phyloP scores from a whole-genome alignment of 83 land plant genomes.

The Thuja plicata region DNA sequence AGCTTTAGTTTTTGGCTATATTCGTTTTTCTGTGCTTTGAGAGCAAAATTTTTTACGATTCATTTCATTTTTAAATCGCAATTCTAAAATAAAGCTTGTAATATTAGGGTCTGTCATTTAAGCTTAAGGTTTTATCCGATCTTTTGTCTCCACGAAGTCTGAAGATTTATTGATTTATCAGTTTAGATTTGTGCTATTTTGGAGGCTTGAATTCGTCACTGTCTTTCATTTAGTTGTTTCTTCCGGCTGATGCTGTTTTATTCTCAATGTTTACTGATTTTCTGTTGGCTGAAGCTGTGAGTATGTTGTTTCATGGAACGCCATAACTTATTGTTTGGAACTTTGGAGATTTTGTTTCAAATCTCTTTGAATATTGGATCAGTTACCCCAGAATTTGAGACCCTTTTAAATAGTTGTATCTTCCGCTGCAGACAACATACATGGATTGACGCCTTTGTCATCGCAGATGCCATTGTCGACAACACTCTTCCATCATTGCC shows the following conservation, averaged over 20 bases:
- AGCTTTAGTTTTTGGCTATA: not conserved
- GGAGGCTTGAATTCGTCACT: not conserved
- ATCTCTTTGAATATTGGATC: not conserved
- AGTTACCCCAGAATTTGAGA: not conserved
- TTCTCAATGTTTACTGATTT: not conserved
- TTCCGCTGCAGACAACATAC: too few species aligned
- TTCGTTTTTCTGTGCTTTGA: not conserved
- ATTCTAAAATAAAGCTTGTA: not conserved
- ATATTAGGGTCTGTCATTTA: too few species aligned
- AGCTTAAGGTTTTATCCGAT: constrained; percentile 8
- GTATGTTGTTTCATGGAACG: not conserved
- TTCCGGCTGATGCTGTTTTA: not conserved
- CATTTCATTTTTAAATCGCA: not conserved
- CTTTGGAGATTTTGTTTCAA: not conserved
- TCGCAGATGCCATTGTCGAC: too few species aligned
- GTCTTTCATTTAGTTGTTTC: not conserved
- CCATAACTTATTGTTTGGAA: not conserved
- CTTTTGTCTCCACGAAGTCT: not conserved
- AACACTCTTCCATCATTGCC: too few species aligned
- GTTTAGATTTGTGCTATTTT: not conserved
- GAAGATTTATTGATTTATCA: not conserved
- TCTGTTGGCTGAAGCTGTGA: not conserved
- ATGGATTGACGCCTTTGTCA: too few species aligned
- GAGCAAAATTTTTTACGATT: not conserved
- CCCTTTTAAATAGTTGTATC: not conserved